Evolutionary conservation across 1,139 yeast species (phyloP).

Genomic region (Hyphopichia wangnamkhiaoensis): DNA sequence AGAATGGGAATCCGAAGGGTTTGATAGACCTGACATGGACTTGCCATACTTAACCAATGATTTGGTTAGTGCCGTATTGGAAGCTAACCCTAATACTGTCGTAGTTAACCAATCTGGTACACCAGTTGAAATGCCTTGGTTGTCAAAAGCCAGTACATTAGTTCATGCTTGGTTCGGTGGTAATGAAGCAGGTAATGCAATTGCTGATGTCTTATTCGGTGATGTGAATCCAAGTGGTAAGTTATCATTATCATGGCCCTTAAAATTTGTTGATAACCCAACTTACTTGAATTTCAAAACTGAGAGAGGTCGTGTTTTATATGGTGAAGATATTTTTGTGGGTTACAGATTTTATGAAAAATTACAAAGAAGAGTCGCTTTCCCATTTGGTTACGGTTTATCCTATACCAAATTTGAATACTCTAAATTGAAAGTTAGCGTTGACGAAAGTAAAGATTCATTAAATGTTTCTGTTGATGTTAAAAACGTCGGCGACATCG

Average conservation of each 20-base stretch:
- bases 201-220: slow-evolving; percentile 27
- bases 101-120: slow-evolving; percentile 64
- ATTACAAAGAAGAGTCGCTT: slow-evolving; percentile 44
- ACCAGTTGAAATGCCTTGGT: slow-evolving; percentile 65
- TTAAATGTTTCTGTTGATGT: slow-evolving; percentile 34
- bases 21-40: slow-evolving; percentile 32
- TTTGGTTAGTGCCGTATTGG: slow-evolving; percentile 44
- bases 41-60: slow-evolving; percentile 52
- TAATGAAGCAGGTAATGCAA: slow-evolving; percentile 24
- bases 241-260: slow-evolving; percentile 46
- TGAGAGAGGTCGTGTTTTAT: slow-evolving; percentile 52
- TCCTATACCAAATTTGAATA: slow-evolving; percentile 52
- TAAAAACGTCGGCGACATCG: slow-evolving; percentile 39
- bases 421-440: slow-evolving; percentile 14
- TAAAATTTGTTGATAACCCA: slow-evolving; percentile 41
- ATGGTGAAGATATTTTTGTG: slow-evolving; percentile 58
- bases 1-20: slow-evolving; percentile 42
- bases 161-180: slow-evolving; percentile 53
- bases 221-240: slow-evolving; percentile 31
- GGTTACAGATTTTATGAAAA: slow-evolving; percentile 64
- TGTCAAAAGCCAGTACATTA: slow-evolving; percentile 44
- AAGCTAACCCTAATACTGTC: slow-evolving; percentile 52
- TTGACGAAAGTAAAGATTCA: slow-evolving; percentile 14
- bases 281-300: slow-evolving; percentile 40
- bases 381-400: slow-evolving; percentile 64